These are phyloP conservation scores for Linanthus parryae DNA, from an alignment of 148 eudicot species.

Conservation along the genomic window DNA sequence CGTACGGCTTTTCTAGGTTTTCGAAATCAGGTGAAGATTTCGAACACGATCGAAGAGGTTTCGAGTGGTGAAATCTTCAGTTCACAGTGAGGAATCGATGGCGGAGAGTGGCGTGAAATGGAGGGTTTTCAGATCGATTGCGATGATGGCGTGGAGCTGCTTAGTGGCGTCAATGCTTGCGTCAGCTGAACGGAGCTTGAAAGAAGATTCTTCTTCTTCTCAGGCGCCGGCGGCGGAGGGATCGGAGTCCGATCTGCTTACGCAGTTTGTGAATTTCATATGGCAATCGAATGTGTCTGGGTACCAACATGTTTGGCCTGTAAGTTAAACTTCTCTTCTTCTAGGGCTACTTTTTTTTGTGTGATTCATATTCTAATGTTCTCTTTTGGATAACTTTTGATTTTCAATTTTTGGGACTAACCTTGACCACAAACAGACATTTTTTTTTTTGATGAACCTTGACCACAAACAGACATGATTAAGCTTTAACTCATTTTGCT, in stretches of 20 bases:
- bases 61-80: too few relatives aligned
- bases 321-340: constrained; percentile 20
- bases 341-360: too few relatives aligned
- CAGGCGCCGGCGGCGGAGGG: constrained; percentile 2
- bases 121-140: constrained; percentile 37
- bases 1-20: too few relatives aligned
- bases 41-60: too few relatives aligned
- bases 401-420: too few relatives aligned
- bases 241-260: constrained; percentile 11
- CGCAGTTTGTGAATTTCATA: constrained; percentile 32
- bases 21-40: too few relatives aligned
- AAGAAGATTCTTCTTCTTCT: too few relatives aligned
- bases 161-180: constrained; percentile 42
- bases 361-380: background rate
- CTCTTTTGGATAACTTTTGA: too few relatives aligned
- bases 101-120: constrained; percentile 18
- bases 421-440: too few relatives aligned
- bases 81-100: constrained; percentile 5
- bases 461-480: too few relatives aligned
- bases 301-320: constrained; percentile 95
- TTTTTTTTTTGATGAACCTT: too few relatives aligned
- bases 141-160: constrained; percentile 31
- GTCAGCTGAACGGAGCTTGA: constrained; percentile 60
- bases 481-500: too few relatives aligned
- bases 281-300: constrained; percentile 57